Conservation (phyloP, 2,329 filamentous ascomycete species). For the Emergomyces orientalis region DNA sequence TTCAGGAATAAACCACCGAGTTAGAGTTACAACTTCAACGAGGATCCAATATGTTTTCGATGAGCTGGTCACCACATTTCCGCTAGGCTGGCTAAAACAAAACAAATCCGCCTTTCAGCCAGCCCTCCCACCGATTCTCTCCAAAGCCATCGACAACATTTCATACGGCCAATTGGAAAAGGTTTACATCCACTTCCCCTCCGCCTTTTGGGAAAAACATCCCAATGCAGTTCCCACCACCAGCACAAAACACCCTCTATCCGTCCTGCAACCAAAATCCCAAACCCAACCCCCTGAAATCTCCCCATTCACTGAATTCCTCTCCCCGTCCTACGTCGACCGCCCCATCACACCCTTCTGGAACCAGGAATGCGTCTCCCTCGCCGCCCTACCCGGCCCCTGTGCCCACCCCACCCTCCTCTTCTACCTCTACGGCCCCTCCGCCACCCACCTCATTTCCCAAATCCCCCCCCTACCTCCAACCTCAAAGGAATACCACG, state of each 20-base stretch:
- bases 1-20: constrained; percentile 26
- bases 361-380: constrained; percentile 68
- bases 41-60: constrained; percentile 37
- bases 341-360: constrained; percentile 55
- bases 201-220: constrained; percentile 57
- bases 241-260: constrained; percentile 22
- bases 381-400: constrained; percentile 53
- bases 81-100: constrained; percentile 46
- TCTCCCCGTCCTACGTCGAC: constrained; percentile 57
- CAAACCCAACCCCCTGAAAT: constrained; percentile 9
- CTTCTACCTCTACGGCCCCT: constrained; percentile 53
- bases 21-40: constrained; percentile 35
- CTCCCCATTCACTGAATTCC: constrained; percentile 66
- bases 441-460: constrained; percentile 32
- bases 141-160: constrained; percentile 39
- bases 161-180: constrained; percentile 42
- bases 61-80: constrained; percentile 45
- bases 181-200: constrained; percentile 58
- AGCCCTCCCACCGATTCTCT: constrained; percentile 34
- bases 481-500: constrained; percentile 42
- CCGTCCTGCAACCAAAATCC: constrained; percentile 10
- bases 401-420: constrained; percentile 69
- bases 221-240: constrained; percentile 12
- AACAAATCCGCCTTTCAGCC: constrained; percentile 40
- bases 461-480: constrained; percentile 23